Percentiles rank a stretch among this genome's conserved stretches.
These are phyloP conservation scores for Aspergillus fijiensis DNA, from an alignment of 2,329 filamentous ascomycete species.

Conservation along the genomic window DNA sequence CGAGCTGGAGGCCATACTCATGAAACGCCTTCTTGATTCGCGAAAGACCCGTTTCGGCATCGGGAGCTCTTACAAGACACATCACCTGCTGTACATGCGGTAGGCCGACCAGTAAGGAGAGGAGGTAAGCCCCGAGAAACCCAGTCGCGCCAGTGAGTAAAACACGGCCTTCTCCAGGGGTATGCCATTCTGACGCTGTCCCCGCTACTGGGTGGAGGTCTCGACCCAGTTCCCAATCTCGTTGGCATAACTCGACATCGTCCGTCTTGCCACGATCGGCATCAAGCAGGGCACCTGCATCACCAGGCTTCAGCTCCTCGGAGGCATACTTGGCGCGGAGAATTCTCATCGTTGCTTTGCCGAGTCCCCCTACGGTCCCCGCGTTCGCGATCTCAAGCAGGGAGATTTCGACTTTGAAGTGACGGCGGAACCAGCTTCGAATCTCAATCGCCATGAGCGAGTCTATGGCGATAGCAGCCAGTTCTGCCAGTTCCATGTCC, in stretches of 20 bases:
- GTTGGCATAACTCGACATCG: background rate
- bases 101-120: conserved; percentile 5
- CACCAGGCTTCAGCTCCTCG: background rate
- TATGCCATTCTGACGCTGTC: conserved; percentile 6
- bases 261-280: background rate
- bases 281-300: no score
- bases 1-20: conserved; percentile 8
- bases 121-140: conserved; percentile 16
- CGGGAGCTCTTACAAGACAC: conserved; percentile 18
- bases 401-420: conserved; percentile 33
- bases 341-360: conserved; percentile 10
- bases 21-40: conserved; percentile 12
- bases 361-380: conserved; percentile 16
- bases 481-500: conserved; percentile 22
- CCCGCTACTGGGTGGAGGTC: conserved; percentile 6
- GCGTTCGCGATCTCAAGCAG: conserved; percentile 55
- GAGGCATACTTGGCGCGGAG: conserved; percentile 14
- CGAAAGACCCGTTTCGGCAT: background rate
- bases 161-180: conserved; percentile 11
- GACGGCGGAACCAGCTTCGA: conserved; percentile 27
- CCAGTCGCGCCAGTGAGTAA: conserved; percentile 19
- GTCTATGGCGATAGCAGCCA: conserved; percentile 25
- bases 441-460: conserved; percentile 33
- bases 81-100: conserved; percentile 12
- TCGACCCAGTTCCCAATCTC: conserved; percentile 8